These are phyloP conservation scores for Spatholobus suberectus DNA, from an alignment of 306 rosid species.

Conservation along the genomic window DNA sequence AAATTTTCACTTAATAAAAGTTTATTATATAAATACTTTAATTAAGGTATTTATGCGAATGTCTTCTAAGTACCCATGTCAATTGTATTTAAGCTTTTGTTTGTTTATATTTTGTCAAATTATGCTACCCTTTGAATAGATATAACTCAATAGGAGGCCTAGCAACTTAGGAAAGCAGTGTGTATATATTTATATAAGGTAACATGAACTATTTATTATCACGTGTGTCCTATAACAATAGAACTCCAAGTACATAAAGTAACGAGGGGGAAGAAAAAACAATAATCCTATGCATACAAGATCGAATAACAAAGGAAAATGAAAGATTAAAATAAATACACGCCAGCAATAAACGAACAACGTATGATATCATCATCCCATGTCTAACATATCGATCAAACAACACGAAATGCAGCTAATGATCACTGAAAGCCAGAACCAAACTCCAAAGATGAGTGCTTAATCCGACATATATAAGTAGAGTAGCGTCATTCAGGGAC, in stretches of 20 bases:
- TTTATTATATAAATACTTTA: too few species aligned
- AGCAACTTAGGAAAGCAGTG: background rate
- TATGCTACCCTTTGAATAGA: background rate
- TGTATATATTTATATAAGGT: too few species aligned
- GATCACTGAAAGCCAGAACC: background rate
- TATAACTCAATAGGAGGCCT: background rate
- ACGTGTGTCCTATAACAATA: constrained; percentile 14
- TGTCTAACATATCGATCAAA: background rate
- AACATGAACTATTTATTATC: background rate
- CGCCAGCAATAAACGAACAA: background rate
- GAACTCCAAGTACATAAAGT: background rate
- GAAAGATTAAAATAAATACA: background rate
- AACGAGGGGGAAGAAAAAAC: background rate
- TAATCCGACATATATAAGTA: background rate
- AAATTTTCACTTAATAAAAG: too few species aligned
- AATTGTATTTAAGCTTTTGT: too few species aligned
- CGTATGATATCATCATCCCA: background rate
- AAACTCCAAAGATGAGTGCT: background rate
- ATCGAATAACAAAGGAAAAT: background rate
- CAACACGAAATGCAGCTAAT: background rate
- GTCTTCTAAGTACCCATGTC: too few species aligned
- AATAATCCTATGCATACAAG: background rate
- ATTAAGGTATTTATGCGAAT: too few species aligned
- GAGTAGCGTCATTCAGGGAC: constrained; percentile 11
- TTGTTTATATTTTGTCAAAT: background rate